phyloP scores from a whole-genome alignment of 2,329 filamentous ascomycete species.

The Sclerotinia glacialis region DNA sequence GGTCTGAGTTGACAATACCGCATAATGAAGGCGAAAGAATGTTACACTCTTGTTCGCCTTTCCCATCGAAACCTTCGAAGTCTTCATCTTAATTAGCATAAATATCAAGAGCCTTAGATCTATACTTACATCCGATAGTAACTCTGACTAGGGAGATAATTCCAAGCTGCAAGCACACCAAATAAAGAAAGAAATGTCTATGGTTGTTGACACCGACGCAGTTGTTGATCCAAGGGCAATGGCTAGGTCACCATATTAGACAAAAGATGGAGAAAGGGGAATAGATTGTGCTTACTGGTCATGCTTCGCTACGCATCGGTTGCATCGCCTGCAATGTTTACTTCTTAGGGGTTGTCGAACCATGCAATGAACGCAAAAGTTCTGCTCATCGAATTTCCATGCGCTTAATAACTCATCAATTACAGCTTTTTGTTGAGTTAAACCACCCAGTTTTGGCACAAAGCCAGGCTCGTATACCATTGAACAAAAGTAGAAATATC shows the following conservation, averaged over 20 bases:
- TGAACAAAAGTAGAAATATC: slow-evolving; percentile 82
- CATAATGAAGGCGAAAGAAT: slow-evolving; percentile 75
- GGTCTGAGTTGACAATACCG: slow-evolving; percentile 72
- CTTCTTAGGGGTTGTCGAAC: slow-evolving; percentile 86
- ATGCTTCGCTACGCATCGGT: slow-evolving; percentile 90
- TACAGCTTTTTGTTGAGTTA: slow-evolving; percentile 82
- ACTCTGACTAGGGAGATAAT: slow-evolving; percentile 71
- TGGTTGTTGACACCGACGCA: slow-evolving; percentile 96
- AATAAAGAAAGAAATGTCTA: slow-evolving; percentile 89
- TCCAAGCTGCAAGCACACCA: slow-evolving; percentile 72
- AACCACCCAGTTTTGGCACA: slow-evolving; percentile 84
- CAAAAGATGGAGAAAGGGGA: neutral
- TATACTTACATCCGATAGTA: slow-evolving; percentile 64
- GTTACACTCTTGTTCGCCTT: slow-evolving; percentile 61
- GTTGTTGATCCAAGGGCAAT: slow-evolving; percentile 98
- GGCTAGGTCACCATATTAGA: slow-evolving; percentile 49
- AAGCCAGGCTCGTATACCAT: slow-evolving; percentile 91
- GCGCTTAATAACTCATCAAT: slow-evolving; percentile 81
- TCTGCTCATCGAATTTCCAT: slow-evolving; percentile 90
- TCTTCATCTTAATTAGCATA: slow-evolving; percentile 49
- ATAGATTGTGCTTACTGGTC: slow-evolving; percentile 70
- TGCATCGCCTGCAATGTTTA: slow-evolving; percentile 91
- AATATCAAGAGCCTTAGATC: neutral
- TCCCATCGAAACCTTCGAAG: slow-evolving; percentile 56
- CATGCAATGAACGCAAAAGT: slow-evolving; percentile 95